Conservation (phyloP, 148 eudicot species). For the Mesembryanthemum crystallinum region DNA sequence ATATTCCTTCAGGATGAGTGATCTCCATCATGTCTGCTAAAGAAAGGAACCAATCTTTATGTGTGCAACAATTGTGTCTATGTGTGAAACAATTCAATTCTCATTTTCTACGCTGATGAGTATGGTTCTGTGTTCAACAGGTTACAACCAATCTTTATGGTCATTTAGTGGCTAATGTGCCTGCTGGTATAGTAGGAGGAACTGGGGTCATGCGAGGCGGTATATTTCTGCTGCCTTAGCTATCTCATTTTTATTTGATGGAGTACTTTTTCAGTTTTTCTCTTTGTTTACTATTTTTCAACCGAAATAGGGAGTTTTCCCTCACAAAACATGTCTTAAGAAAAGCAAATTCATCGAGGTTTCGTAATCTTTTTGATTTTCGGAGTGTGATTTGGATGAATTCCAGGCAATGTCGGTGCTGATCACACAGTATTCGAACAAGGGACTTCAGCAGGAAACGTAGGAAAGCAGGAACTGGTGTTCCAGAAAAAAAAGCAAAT, state of each 20-base stretch:
- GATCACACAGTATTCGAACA: constrained; percentile 84
- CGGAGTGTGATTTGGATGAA: no score
- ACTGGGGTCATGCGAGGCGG: constrained; percentile 92
- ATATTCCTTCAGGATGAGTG: not conserved
- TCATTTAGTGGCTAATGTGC: constrained; percentile 73
- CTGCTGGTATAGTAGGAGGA: constrained; percentile 89
- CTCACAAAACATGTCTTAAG: no score
- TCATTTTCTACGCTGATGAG: constrained; percentile 2
- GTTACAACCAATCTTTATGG: constrained; percentile 90
- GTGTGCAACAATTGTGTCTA: no score
- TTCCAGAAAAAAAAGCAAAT: constrained; percentile 70
- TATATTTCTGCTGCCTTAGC: constrained; percentile 18
- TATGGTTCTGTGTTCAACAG: constrained; percentile 34
- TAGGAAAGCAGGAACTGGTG: constrained; percentile 58
- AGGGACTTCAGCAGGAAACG: constrained; percentile 93
- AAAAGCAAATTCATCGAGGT: no score
- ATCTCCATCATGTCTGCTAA: no score
- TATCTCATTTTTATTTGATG: no score
- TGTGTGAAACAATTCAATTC: no score
- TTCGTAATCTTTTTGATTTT: no score
- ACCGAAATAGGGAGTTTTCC: no score
- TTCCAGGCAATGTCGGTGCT: constrained; percentile 73
- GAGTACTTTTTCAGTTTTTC: no score
- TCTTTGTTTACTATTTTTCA: no score
- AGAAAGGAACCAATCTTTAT: no score